These are phyloP conservation scores for Helianthus tuberosus DNA, from an alignment of 129 eudicot genomes.

Conservation along the genomic window DNA sequence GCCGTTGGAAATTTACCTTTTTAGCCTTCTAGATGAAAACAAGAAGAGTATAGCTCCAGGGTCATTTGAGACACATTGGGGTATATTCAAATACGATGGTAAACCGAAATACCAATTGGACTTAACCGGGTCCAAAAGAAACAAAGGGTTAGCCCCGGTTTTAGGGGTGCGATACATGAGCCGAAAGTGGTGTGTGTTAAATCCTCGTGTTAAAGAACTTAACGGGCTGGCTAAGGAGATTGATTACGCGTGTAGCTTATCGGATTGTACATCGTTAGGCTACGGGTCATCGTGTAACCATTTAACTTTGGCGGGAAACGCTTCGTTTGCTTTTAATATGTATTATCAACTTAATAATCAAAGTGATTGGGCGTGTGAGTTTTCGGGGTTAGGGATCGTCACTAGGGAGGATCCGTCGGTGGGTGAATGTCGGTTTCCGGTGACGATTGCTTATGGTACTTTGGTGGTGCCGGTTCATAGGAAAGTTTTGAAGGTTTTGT, in stretches of 20 bases:
- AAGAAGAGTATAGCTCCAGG: constrained; percentile 87
- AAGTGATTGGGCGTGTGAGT: constrained; percentile 73
- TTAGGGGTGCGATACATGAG: constrained; percentile 62
- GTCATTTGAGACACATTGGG: constrained; percentile 93
- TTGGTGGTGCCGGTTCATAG: constrained; percentile 43
- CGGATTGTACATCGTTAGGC: constrained; percentile 85
- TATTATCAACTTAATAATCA: constrained; percentile 78
- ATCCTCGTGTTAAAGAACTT: constrained; percentile 50
- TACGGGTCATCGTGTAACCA: constrained; percentile 89
- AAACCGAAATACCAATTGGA: constrained; percentile 81
- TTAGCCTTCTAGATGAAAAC: constrained; percentile 78
- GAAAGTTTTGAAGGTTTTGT: constrained; percentile 48
- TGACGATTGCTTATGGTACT: constrained; percentile 73
- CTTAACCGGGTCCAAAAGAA: constrained; percentile 40
- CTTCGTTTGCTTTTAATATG: constrained; percentile 92
- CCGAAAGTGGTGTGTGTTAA: constrained; percentile 75
- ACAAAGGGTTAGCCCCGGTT: constrained; percentile 55
- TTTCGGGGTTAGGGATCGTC: constrained; percentile 61
- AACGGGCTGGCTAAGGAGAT: constrained; percentile 57
- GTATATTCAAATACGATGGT: constrained; percentile 86
- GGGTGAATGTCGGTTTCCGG: constrained; percentile 65
- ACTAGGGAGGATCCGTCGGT: constrained; percentile 81
- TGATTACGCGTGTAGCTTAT: constrained; percentile 80
- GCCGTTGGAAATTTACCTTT: constrained; percentile 56
- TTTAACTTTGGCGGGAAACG: constrained; percentile 48